Percentiles rank a stretch among this genome's conserved stretches.
Evolutionary conservation across 2,329 filamentous ascomycete genomes (phyloP).

Genomic region (Pyricularia grisea): DNA sequence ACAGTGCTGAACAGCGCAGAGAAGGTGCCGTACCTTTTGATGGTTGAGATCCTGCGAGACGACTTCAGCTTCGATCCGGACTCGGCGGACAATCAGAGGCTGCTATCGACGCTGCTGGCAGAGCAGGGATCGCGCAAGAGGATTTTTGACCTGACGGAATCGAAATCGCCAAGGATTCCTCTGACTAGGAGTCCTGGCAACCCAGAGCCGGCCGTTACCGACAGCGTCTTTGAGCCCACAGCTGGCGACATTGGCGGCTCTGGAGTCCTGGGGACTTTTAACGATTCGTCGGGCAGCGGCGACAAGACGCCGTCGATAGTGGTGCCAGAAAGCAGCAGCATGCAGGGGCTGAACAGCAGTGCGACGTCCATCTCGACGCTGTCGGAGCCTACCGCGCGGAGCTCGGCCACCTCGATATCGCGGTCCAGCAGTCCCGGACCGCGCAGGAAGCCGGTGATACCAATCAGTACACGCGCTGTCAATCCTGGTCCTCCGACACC

Average conservation of each 20-base stretch:
- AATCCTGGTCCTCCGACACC: not conserved
- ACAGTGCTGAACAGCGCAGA: slow-evolving; percentile 82
- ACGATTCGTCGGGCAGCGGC: slow-evolving; percentile 19
- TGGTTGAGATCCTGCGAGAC: slow-evolving; percentile 74
- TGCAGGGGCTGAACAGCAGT: slow-evolving; percentile 51
- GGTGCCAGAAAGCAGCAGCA: slow-evolving; percentile 14
- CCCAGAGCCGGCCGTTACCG: slow-evolving; percentile 34
- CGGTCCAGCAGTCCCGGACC: slow-evolving; percentile 58
- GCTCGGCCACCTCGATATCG: slow-evolving; percentile 58
- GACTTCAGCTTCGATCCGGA: slow-evolving; percentile 78
- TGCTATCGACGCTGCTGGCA: slow-evolving; percentile 48
- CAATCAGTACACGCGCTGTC: not conserved
- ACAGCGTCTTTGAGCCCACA: slow-evolving; percentile 78
- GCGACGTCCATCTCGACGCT: slow-evolving; percentile 50
- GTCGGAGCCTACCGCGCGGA: slow-evolving; percentile 57
- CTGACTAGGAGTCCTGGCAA: slow-evolving; percentile 27
- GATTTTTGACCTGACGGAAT: slow-evolving; percentile 61
- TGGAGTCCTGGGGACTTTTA: slow-evolving; percentile 52
- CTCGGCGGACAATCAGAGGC: slow-evolving; percentile 59
- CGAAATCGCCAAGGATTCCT: slow-evolving; percentile 49
- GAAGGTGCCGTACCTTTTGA: slow-evolving; percentile 74
- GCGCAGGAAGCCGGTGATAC: slow-evolving; percentile 30
- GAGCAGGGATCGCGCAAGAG: slow-evolving; percentile 49
- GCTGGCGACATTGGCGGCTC: slow-evolving; percentile 71
- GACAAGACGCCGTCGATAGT: not conserved